Evolutionary conservation across 345 rosid species (phyloP).

Genomic region (Linum lewisii): DNA sequence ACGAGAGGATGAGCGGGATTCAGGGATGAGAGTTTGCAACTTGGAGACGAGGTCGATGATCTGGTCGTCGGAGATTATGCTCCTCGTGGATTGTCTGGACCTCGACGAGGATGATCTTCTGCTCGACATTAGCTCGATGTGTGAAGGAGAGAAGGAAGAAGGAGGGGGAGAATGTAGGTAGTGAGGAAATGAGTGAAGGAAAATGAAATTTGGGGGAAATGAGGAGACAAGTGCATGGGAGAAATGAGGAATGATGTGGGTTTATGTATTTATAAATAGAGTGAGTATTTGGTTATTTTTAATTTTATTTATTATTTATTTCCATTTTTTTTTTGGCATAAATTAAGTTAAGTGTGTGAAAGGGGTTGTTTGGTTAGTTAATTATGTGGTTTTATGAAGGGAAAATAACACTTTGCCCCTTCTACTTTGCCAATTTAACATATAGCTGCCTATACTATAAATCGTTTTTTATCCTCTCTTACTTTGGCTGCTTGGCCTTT

Average conservation of each 20-base stretch:
- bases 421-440: too few relatives aligned
- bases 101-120: slow-evolving; percentile 63
- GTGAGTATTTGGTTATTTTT: not conserved
- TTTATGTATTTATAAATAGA: slow-evolving; percentile 9
- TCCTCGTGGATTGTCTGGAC: slow-evolving; percentile 30
- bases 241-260: slow-evolving; percentile 31
- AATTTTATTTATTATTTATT: too few relatives aligned
- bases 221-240: slow-evolving; percentile 54
- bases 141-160: too few relatives aligned
- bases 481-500: too few relatives aligned
- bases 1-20: slow-evolving; percentile 31
- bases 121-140: slow-evolving; percentile 45
- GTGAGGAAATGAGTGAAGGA: not conserved
- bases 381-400: too few relatives aligned
- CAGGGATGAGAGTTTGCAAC: slow-evolving; percentile 82
- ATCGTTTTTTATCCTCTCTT: too few relatives aligned
- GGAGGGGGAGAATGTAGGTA: too few relatives aligned
- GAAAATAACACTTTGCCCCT: too few relatives aligned
- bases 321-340: too few relatives aligned
- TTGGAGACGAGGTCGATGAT: slow-evolving; percentile 69
- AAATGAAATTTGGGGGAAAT: not conserved
- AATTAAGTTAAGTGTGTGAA: too few relatives aligned
- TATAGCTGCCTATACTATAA: too few relatives aligned
- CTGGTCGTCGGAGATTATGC: slow-evolving; percentile 67
- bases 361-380: too few relatives aligned